Percentiles rank a stretch among this genome's conserved stretches.
Evolutionary conservation across 2,329 filamentous ascomycete genomes (phyloP).

Genomic region (Aspergillus aculeatus): DNA sequence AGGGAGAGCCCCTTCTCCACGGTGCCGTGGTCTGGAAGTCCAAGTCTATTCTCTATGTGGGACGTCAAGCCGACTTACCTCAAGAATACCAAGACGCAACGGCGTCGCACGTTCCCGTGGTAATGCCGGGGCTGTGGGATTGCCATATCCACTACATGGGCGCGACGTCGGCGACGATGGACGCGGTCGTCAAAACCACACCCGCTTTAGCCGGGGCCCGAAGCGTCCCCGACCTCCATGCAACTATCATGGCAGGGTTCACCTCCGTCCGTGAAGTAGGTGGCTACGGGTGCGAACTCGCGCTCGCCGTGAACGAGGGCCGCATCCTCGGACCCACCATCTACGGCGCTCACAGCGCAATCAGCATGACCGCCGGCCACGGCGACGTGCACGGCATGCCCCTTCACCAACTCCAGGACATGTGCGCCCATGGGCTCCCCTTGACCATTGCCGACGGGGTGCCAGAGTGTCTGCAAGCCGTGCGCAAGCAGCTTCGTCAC

Average conservation of each 20-base stretch:
- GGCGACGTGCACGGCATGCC: conserved; percentile 41
- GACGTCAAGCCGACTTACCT: conserved; percentile 31
- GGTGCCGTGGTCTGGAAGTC: conserved; percentile 42
- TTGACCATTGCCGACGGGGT: conserved; percentile 48
- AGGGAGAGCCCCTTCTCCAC: conserved; percentile 43
- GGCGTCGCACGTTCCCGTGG: conserved; percentile 40
- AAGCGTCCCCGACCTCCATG: conserved; percentile 42
- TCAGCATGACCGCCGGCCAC: conserved; percentile 53
- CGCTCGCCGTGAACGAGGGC: conserved; percentile 45
- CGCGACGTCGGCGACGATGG: conserved; percentile 18
- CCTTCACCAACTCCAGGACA: conserved; percentile 1
- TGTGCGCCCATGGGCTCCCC: conserved; percentile 17
- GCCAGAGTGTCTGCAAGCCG: conserved; percentile 46
- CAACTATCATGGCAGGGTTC: conserved; percentile 50
- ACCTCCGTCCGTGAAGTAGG: conserved; percentile 53
- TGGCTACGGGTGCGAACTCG: conserved; percentile 49
- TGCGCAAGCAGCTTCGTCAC: conserved; percentile 46
- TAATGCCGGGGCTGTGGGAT: conserved; percentile 57
- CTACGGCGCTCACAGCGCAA: conserved; percentile 46
- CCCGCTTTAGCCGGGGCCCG: conserved; percentile 43
- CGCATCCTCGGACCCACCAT: conserved; percentile 50
- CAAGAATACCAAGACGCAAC: conserved; percentile 30
- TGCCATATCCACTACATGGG: conserved; percentile 52
- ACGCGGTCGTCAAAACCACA: conserved; percentile 17
- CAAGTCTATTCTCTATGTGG: conserved; percentile 44